These are phyloP conservation scores for Musa itinerans DNA, from an alignment of 176 grass and related monocot genomes.

Conservation along the genomic window DNA sequence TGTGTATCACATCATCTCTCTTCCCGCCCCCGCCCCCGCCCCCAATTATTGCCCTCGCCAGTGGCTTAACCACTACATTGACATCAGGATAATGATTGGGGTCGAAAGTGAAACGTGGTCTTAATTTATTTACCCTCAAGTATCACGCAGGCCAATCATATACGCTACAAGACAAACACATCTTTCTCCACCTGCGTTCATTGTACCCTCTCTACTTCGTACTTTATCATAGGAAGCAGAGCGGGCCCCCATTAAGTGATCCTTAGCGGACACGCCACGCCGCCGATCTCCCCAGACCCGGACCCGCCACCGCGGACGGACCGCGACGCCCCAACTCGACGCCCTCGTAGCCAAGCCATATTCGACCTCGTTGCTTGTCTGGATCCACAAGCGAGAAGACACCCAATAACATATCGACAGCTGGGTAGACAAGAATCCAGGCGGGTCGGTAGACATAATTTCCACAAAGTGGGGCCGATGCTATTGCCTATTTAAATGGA, in stretches of 20 bases:
- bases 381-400: background rate
- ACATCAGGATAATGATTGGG: too few relatives aligned
- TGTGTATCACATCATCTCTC: too few relatives aligned
- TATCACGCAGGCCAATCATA: too few relatives aligned
- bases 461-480: background rate
- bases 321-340: background rate
- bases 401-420: background rate
- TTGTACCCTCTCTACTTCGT: background rate
- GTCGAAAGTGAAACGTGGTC: too few relatives aligned
- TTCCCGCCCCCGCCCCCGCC: too few relatives aligned
- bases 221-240: too few relatives aligned
- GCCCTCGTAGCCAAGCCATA: background rate
- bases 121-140: too few relatives aligned
- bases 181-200: background rate
- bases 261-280: constrained; percentile 10
- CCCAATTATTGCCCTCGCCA: too few relatives aligned
- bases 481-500: constrained; percentile 2
- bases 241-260: background rate
- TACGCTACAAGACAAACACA: too few relatives aligned
- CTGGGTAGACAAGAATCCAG: background rate
- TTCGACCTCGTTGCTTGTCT: background rate
- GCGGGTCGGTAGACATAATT: background rate
- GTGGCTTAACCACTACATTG: too few relatives aligned
- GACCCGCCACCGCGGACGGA: background rate
- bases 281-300: background rate